Evolutionary conservation across 2,329 filamentous ascomycete species (phyloP).

Genomic region (Exophiala viscosa): DNA sequence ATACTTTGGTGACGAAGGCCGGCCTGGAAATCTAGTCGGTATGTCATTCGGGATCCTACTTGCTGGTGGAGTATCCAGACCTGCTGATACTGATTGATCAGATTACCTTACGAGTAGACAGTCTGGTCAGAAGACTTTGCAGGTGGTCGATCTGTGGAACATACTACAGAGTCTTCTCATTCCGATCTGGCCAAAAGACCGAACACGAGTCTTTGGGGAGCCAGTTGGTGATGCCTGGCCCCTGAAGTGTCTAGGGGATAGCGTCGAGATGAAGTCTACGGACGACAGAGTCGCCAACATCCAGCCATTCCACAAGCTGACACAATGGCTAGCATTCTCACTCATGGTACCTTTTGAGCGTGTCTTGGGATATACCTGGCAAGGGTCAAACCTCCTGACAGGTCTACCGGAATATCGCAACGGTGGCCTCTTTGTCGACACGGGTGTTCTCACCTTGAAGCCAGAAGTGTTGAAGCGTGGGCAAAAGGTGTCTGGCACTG

Average conservation of each 20-base stretch:
- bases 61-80: constrained; percentile 9
- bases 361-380: constrained; percentile 74
- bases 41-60: constrained; percentile 36
- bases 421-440: constrained; percentile 80
- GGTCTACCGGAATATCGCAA: constrained; percentile 91
- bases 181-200: constrained; percentile 82
- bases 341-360: constrained; percentile 87
- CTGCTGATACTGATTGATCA: constrained; percentile 35
- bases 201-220: constrained; percentile 80
- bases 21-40: constrained; percentile 95
- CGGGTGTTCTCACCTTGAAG: constrained; percentile 76
- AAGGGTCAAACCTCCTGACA: constrained; percentile 75
- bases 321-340: constrained; percentile 91
- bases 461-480: constrained; percentile 66
- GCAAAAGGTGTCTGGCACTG: constrained; percentile 65
- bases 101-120: constrained; percentile 92
- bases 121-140: constrained; percentile 80
- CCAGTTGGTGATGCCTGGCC: constrained; percentile 93
- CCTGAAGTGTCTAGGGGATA: no score
- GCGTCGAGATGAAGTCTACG: no score
- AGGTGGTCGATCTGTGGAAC: constrained; percentile 86
- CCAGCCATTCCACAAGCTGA: constrained; percentile 88
- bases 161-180: constrained; percentile 82
- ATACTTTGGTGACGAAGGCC: constrained; percentile 76
- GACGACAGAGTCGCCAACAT: constrained; percentile 73